phyloP scores from a whole-genome alignment of 805 yeast species.

The Candida hungchunana region DNA sequence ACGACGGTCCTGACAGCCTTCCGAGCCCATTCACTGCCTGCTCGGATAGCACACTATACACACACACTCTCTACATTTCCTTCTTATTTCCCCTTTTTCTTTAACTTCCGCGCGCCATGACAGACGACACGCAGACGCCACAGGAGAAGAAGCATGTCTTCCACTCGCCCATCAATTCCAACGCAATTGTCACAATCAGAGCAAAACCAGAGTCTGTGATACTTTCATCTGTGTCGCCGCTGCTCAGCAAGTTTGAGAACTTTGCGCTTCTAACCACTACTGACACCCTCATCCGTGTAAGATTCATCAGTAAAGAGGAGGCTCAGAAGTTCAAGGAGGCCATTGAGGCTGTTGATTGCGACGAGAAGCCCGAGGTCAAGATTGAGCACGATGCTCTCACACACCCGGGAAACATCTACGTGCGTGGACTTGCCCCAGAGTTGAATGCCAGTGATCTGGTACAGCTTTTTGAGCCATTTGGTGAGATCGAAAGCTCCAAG shows the following conservation, averaged over 20 bases:
- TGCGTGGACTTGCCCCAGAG: constrained; percentile 41
- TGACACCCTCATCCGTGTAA: constrained; percentile 10
- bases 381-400: constrained; percentile 31
- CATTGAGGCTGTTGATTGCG: constrained; percentile 1
- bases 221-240: neutral
- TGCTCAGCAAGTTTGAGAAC: constrained; percentile 8
- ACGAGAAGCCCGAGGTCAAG: constrained; percentile 8
- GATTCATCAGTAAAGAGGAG: constrained; percentile 20
- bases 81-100: no score
- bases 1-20: no score
- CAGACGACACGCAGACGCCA: constrained; percentile 4
- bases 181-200: constrained; percentile 21
- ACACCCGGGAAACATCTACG: constrained; percentile 55
- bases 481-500: constrained; percentile 40
- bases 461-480: constrained; percentile 35
- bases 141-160: constrained; percentile 7
- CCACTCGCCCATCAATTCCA: constrained; percentile 24
- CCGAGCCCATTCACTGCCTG: no score
- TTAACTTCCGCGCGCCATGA: constrained; percentile 4
- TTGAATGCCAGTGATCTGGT: constrained; percentile 35
- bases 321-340: constrained; percentile 11
- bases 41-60: no score
- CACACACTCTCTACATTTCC: no score
- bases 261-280: constrained; percentile 6
- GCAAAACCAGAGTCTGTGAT: neutral